Evolutionary conservation across 1,284 basidiomycete genomes (phyloP).

Genomic region (Ustilago loliicola): DNA sequence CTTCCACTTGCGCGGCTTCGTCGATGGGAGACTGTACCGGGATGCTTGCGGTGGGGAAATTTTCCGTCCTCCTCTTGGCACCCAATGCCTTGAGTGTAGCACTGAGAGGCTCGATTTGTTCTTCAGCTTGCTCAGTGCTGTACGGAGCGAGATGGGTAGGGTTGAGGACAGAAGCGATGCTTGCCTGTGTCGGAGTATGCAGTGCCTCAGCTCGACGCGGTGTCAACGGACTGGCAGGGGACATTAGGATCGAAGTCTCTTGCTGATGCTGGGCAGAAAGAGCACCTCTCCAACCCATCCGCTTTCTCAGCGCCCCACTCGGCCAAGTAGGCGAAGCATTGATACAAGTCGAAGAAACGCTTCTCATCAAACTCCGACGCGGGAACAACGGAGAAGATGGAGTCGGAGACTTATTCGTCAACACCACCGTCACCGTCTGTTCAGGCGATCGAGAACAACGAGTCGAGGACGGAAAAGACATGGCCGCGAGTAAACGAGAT

Average conservation of each 20-base stretch:
- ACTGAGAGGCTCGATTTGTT: slow-evolving; percentile 29
- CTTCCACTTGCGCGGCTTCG: background rate
- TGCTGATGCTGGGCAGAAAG: background rate
- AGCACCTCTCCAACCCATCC: slow-evolving; percentile 34
- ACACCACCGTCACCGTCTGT: slow-evolving; percentile 14
- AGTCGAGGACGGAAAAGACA: background rate
- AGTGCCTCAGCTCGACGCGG: slow-evolving; percentile 29
- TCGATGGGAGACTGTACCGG: slow-evolving; percentile 8
- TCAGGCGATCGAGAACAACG: background rate
- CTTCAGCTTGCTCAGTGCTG: background rate
- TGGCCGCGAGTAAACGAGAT: slow-evolving; percentile 13
- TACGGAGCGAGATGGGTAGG: background rate
- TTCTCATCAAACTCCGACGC: slow-evolving; percentile 32
- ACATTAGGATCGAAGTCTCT: slow-evolving; percentile 30
- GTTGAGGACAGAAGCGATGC: slow-evolving; percentile 16
- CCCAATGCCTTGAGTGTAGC: slow-evolving; percentile 44
- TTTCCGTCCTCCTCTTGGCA: slow-evolving; percentile 28
- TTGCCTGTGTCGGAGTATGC: slow-evolving; percentile 38
- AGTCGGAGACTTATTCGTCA: slow-evolving; percentile 27
- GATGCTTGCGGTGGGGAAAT: slow-evolving; percentile 18
- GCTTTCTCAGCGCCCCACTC: slow-evolving; percentile 15
- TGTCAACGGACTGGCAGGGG: slow-evolving; percentile 37
- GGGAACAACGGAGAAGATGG: slow-evolving; percentile 40
- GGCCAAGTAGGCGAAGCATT: slow-evolving; percentile 9
- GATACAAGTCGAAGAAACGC: slow-evolving; percentile 38